These are phyloP conservation scores for Lactarius evosmus DNA, from an alignment of 768 basidiomycete species.

Conservation along the genomic window DNA sequence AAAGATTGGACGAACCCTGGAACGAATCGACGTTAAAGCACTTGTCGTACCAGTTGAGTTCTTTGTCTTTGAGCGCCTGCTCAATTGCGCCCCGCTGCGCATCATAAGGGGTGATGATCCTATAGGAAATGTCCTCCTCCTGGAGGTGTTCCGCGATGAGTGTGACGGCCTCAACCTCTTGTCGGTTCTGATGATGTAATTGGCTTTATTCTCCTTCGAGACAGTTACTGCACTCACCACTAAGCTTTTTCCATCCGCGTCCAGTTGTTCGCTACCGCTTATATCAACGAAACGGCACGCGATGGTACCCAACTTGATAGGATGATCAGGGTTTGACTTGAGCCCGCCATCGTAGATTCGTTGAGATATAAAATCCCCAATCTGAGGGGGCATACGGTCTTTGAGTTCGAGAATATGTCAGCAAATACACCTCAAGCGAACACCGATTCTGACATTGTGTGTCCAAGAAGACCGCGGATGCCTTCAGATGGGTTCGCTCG, in stretches of 20 bases:
- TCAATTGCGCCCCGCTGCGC: constrained; percentile 64
- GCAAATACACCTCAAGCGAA: constrained; percentile 15
- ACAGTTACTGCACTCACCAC: constrained; percentile 2
- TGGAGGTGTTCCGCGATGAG: constrained; percentile 58
- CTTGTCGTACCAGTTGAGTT: constrained; percentile 60
- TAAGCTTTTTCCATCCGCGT: constrained; percentile 9
- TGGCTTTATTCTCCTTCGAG: not conserved
- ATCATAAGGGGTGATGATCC: constrained; percentile 82
- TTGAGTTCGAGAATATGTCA: constrained; percentile 6
- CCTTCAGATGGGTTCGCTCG: constrained; percentile 59
- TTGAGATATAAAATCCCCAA: constrained; percentile 69
- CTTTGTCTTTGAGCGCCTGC: constrained; percentile 45
- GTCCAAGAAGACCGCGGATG: constrained; percentile 53
- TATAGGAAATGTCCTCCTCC: constrained; percentile 45
- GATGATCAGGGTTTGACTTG: constrained; percentile 50
- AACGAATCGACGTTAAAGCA: constrained; percentile 79
- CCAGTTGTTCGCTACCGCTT: constrained; percentile 37
- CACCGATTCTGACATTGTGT: constrained; percentile 60
- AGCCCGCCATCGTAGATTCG: constrained; percentile 62
- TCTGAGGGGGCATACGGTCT: constrained; percentile 85
- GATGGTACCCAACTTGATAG: constrained; percentile 39
- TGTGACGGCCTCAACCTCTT: constrained; percentile 55
- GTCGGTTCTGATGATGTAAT: constrained; percentile 47
- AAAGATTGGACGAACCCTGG: constrained; percentile 51
- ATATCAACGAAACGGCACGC: constrained; percentile 69